Evolutionary conservation across 192 early-diverging fungal genomes (phyloP), one percentile per base, ranked within the genome.

Genomic region (Coemansia sp.): DNA sequence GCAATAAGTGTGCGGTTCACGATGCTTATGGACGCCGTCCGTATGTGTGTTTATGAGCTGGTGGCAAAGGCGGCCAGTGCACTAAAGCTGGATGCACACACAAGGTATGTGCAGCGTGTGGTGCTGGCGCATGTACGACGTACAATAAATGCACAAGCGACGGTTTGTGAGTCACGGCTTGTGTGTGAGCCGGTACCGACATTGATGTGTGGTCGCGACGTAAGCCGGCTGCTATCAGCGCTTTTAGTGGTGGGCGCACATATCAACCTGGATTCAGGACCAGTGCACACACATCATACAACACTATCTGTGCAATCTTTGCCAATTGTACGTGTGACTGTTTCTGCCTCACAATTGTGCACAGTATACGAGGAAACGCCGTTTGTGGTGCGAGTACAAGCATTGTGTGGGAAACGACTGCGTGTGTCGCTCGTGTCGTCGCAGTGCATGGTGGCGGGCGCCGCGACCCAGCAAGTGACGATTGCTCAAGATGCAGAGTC

Each of bases 361-460:
- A 59, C 38, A 14, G 65, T 73, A 38, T 65, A 57, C 41, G 66
- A 68, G 62, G 49, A 66, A 2, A 48, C 54, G 58, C 45, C 66
- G 24, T 13, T 74, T 24, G 22, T 57, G 3, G 71, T 74, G 51
- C 62, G 48, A 6, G 35, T 74, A 32, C 32, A 26, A 19, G 57
- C 49, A 7, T 3, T 32, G 18, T 14, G 35, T 14, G 43, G 38
- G 64, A 48, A 41, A 35, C 54, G 56, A 12, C 48, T 73, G 54
- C 35, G 65, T 23, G 71, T 74, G 61, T 55, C 49, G 43, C 61
- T 73, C 49, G 60, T 50, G 26, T 45, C 66, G n/a, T 49, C 32
- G 2, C 43, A 61, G 35, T 78, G 75, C 69, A 60, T 78, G 35
- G 64, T 78, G 35, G 62, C 75, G 12, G 75, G 75, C 0, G 45